Conservation (phyloP, 305 asterid species). For the Fraxinus floribunda region DNA sequence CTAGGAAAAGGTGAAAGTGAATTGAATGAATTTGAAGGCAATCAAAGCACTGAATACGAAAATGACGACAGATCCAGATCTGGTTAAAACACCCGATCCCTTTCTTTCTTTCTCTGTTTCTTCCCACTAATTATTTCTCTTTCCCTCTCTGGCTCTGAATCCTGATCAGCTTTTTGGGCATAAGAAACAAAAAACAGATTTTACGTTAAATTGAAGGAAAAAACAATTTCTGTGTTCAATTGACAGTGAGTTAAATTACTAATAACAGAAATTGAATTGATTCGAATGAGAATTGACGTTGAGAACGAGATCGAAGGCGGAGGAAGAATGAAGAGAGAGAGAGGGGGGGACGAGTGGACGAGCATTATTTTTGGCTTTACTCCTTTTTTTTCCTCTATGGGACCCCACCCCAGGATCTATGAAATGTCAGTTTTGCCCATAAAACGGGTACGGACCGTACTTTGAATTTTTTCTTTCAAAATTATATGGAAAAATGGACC, state of each 20-base stretch:
- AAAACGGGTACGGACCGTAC: neutral
- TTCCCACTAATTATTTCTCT: constrained; percentile 10
- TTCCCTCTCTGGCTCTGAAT: constrained; percentile 2
- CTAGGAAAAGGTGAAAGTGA: constrained; percentile 40
- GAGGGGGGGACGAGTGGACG: constrained; percentile 30
- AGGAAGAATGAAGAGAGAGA: constrained; percentile 2
- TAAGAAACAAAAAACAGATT: constrained; percentile 24
- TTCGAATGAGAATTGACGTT: constrained; percentile 3
- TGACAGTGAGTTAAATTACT: constrained; percentile 2
- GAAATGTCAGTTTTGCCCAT: neutral
- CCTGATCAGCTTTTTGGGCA: constrained; percentile 28
- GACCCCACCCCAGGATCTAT: neutral
- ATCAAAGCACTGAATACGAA: constrained; percentile 57
- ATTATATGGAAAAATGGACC: neutral
- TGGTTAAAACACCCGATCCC: constrained; percentile 28
- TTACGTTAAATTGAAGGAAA: neutral
- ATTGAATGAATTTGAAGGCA: constrained; percentile 23
- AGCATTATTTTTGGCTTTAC: constrained; percentile 39
- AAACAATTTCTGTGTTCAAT: constrained; percentile 5
- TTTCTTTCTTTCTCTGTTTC: constrained; percentile 13
- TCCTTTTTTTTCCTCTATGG: neutral
- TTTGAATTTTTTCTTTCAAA: neutral
- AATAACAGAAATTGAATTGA: constrained; percentile 22
- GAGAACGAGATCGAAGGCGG: constrained; percentile 13
- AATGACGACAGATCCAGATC: constrained; percentile 47